phyloP scores from a whole-genome alignment of 2,329 filamentous ascomycete genomes.

The Sporothrix humicola region DNA sequence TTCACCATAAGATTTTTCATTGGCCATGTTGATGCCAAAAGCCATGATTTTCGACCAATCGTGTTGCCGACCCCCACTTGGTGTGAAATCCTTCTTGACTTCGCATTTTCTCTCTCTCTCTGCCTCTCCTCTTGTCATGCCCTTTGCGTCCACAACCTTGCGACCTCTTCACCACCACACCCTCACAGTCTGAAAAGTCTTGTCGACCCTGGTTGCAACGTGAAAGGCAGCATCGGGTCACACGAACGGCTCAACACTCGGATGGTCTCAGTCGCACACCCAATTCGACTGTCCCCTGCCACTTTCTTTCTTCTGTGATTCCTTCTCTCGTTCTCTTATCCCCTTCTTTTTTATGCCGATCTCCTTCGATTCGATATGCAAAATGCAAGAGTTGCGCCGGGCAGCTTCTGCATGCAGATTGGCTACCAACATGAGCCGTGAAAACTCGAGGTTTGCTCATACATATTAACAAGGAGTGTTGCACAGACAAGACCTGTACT shows the following conservation, averaged over 20 bases:
- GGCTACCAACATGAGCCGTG: constrained; percentile 2
- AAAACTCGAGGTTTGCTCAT: background rate
- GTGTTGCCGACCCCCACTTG: constrained; percentile 4
- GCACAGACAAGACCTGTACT: background rate
- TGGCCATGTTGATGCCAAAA: constrained; percentile 13
- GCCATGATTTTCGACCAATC: constrained; percentile 28
- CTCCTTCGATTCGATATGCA: constrained; percentile 12
- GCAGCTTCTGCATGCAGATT: constrained; percentile 11
- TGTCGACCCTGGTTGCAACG: constrained; percentile 18
- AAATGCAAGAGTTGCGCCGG: background rate
- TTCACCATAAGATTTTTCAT: constrained; percentile 27
- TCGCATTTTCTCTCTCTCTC: background rate
- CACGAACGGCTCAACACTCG: constrained; percentile 30
- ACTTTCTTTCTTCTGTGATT: background rate
- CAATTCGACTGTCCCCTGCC: background rate
- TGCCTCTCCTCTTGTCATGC: background rate
- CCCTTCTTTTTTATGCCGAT: background rate
- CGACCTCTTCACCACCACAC: background rate
- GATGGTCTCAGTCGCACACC: constrained; percentile 22
- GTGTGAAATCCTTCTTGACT: background rate
- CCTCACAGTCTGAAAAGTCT: constrained; percentile 13
- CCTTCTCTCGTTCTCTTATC: background rate
- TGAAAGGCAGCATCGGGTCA: constrained; percentile 31
- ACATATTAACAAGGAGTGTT: constrained; percentile 7
- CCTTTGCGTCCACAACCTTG: background rate